A percentile compares a stretch with the other conserved stretches of the same genome.
Conservation (phyloP, 306 rosid genomes). For the Hylodesmum podocarpum region DNA sequence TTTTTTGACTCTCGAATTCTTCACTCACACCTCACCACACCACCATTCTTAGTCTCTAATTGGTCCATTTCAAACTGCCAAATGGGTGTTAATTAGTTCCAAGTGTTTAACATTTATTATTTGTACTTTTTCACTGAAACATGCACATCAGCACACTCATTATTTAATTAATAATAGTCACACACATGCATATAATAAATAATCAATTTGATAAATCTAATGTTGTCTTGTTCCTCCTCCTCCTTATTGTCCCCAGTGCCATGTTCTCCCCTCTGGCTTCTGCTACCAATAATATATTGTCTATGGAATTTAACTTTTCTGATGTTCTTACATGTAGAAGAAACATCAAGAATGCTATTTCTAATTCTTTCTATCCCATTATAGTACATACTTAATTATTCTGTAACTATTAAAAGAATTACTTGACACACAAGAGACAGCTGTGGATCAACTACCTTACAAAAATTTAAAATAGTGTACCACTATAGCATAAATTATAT, state of each 20-base stretch:
- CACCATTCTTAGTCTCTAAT: background rate
- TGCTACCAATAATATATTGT: slow-evolving; percentile 33
- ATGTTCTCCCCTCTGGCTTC: slow-evolving; percentile 13
- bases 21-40: background rate
- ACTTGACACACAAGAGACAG: slow-evolving; percentile 4
- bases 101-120: background rate
- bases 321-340: slow-evolving; percentile 32
- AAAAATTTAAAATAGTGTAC: background rate
- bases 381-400: background rate
- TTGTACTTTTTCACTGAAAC: slow-evolving; percentile 27
- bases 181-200: background rate
- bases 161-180: background rate
- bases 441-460: background rate
- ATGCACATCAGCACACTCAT: slow-evolving; percentile 17
- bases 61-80: slow-evolving; percentile 31
- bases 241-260: slow-evolving; percentile 21
- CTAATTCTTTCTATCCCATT: slow-evolving; percentile 33
- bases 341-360: slow-evolving; percentile 18
- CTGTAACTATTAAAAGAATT: slow-evolving; percentile 1
- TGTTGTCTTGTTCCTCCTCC: slow-evolving; percentile 11
- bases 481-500: background rate
- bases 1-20: background rate
- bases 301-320: slow-evolving; percentile 44
- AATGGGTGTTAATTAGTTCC: slow-evolving; percentile 26
- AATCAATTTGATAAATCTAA: background rate